Conservation (phyloP, 768 basidiomycete species). For the Boletus subcaerulescens region DNA sequence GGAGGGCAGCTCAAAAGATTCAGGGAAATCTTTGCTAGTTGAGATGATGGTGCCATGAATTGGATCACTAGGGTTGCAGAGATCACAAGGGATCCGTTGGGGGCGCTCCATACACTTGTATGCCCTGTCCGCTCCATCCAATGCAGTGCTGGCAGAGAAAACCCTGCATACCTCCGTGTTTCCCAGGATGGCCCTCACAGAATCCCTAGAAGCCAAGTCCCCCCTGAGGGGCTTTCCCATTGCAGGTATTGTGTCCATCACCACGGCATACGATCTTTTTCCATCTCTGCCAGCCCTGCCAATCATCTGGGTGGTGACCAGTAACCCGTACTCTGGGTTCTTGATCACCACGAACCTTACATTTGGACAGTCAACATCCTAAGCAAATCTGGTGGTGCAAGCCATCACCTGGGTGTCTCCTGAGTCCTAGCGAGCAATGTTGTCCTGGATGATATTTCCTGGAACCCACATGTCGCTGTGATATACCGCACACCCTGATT, state of each 20-base stretch:
- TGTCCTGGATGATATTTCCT: neutral
- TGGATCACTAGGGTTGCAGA: neutral
- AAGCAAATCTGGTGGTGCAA: neutral
- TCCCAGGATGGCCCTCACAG: no score
- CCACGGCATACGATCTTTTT: neutral
- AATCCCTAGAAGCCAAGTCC: no score
- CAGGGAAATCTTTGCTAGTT: neutral
- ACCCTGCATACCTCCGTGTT: neutral
- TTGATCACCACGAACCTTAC: neutral
- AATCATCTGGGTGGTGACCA: neutral
- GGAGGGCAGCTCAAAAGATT: neutral
- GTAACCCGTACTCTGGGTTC: neutral
- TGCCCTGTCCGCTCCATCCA: neutral
- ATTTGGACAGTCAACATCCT: neutral
- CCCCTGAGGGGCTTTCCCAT: no score
- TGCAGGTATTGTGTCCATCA: neutral
- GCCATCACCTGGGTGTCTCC: neutral
- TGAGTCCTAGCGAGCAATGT: neutral
- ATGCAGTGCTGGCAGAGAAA: no score
- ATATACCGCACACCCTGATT: neutral
- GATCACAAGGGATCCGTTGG: neutral
- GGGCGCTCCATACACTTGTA: neutral
- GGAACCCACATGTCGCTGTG: neutral
- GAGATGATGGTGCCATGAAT: neutral
- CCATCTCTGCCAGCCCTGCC: neutral